Evolutionary conservation across 352 stramenopile species (phyloP).

Genomic region (Globisporangium megalacanthum): DNA sequence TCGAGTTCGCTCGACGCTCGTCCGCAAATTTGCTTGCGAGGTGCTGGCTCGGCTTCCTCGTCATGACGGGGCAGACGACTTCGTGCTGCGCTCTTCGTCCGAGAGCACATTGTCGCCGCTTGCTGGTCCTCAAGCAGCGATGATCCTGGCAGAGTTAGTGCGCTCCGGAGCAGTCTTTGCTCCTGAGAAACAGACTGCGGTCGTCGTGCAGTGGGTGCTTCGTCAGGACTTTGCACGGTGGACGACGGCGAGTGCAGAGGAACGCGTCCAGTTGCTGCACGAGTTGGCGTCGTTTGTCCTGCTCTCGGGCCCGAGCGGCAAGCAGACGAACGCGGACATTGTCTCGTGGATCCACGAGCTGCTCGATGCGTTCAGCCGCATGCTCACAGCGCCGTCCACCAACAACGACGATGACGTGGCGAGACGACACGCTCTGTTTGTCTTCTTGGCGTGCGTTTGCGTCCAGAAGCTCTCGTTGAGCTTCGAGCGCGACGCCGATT

Average conservation of each 20-base stretch:
- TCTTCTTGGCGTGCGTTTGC: constrained; percentile 9
- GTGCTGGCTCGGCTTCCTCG: constrained; percentile 9
- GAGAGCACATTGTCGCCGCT: not conserved
- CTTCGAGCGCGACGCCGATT: constrained; percentile 4
- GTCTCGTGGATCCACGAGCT: constrained; percentile 14
- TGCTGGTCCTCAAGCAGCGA: constrained; percentile 2
- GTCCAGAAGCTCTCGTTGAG: not conserved
- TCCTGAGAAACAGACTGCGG: constrained; percentile 5
- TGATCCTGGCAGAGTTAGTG: constrained; percentile 11
- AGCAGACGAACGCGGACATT: constrained; percentile 2
- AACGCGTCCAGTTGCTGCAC: constrained; percentile 3
- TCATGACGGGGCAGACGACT: constrained; percentile 7
- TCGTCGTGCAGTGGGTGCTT: constrained; percentile 14
- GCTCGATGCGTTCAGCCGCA: constrained; percentile 7
- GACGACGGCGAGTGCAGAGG: not conserved
- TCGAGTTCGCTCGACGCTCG: not conserved
- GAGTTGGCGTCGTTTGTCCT: constrained; percentile 9
- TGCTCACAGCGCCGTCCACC: constrained; percentile 1
- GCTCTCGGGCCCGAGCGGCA: not conserved
- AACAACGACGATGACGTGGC: not conserved
- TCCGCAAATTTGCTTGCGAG: constrained; percentile 6
- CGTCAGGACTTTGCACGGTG: constrained; percentile 17
- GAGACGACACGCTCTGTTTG: constrained; percentile 10
- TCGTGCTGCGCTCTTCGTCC: constrained; percentile 2
- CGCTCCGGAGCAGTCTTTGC: constrained; percentile 2